Evolutionary conservation across 192 early-diverging fungal genomes (phyloP).

Genomic region (Coemansia sp.): DNA sequence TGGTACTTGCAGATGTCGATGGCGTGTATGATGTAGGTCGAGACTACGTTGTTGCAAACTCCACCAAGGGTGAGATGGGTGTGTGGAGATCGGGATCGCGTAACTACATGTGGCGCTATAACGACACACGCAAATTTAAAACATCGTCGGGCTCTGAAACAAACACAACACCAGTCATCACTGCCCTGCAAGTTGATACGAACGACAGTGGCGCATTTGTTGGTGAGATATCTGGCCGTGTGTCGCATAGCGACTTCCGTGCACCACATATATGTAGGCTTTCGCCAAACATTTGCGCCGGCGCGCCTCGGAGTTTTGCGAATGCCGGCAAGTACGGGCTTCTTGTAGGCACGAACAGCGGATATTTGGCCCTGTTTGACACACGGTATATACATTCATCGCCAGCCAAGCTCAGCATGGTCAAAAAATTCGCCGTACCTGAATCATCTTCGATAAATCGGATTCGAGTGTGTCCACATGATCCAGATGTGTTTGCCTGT

Average conservation of each 20-base stretch:
- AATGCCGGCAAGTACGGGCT: constrained; percentile 7
- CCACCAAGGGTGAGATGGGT: constrained; percentile 27
- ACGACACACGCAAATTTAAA: constrained; percentile 38
- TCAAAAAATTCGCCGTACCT: constrained; percentile 11
- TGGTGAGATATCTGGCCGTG: constrained; percentile 16
- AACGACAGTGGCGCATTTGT: constrained; percentile 23
- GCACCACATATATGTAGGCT: constrained; percentile 22
- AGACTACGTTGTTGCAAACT: constrained; percentile 46
- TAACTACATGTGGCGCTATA: constrained; percentile 49
- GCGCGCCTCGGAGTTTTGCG: constrained; percentile 26
- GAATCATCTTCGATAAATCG: not conserved
- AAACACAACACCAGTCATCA: constrained; percentile 7
- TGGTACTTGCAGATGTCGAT: constrained; percentile 35
- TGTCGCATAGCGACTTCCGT: constrained; percentile 43
- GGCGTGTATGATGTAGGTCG: constrained; percentile 43
- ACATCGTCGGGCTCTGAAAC: not conserved
- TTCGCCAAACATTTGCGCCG: constrained; percentile 1
- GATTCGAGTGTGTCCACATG: constrained; percentile 38
- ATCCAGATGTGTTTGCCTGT: constrained; percentile 32
- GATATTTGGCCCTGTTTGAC: constrained; percentile 23
- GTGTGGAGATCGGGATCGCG: constrained; percentile 44
- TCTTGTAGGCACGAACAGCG: constrained; percentile 27
- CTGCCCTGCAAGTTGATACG: constrained; percentile 25
- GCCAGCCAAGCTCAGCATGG: not conserved
- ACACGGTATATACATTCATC: constrained; percentile 18